Base-by-base conservation (phyloP, 2,329 filamentous ascomycete species). In the Amesomyces nigricolor region DNA sequence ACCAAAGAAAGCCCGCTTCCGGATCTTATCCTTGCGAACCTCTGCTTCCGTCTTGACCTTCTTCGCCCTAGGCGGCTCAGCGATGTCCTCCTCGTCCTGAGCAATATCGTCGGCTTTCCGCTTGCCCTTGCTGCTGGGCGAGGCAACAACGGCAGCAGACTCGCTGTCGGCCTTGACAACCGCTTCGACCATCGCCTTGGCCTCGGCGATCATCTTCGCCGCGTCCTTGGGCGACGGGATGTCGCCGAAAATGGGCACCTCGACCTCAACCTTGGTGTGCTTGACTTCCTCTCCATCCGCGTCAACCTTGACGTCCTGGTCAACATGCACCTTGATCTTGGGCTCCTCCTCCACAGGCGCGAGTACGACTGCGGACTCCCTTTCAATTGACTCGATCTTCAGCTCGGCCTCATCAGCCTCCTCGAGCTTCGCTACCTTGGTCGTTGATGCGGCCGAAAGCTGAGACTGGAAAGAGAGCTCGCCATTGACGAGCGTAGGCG, bases 161-260 rank as follows among this genome's bases (percentile, higher is more conserved):
- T 72, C 67, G 39, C 72, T 70, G 6, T 68, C 67, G 7, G 73
- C 68, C 51, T 72, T 66, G 67, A 76, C 72, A 55, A 78, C 80
- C 58, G 85, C 84, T 59, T 87, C 81, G 5, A 96, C 91, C 89
- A 96, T 96, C 63, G 86, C 82, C 73, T 87, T 90, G 32, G 94
- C 94, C 65, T 89, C 85, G 29, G 85, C 85, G 57, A 97, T 86
- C 87, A 96, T 91, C 53, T 85, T 81, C 55, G 87, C 80, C 1
- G 91, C 86, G 64, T 94, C 88, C 61, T 91, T 87, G 0, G 89
- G 84, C 11, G 85, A 81, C 0, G 88, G 86, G 8, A 91, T 78
- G 58, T 89, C 82, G 51, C 79, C 81, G 9, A 82, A 78, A 4
- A 81, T 63, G 13, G 91, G 88, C 66, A 94, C 78, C 61, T 94